Conservation (phyloP, 2,329 filamentous ascomycete species). For the Sordariomycetes sp. region DNA sequence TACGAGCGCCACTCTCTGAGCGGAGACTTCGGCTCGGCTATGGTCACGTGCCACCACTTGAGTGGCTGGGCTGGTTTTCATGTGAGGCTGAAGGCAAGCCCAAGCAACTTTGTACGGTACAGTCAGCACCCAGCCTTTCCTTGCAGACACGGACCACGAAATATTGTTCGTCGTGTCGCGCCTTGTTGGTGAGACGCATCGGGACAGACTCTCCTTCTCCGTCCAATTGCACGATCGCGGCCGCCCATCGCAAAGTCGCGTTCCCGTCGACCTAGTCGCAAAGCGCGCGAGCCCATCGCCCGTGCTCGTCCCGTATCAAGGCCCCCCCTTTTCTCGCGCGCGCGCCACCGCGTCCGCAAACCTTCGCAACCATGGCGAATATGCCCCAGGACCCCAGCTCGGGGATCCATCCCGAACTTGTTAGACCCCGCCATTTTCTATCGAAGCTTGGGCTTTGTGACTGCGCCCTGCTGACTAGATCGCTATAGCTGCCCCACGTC, state of each 20-base stretch:
- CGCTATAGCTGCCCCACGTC: slow-evolving; percentile 66
- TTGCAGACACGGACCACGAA: background rate
- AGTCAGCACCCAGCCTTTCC: background rate
- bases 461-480: background rate
- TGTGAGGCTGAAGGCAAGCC: background rate
- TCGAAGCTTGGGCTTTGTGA: background rate
- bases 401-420: slow-evolving; percentile 30
- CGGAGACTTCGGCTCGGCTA: background rate
- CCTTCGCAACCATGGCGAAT: slow-evolving; percentile 9
- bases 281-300: background rate
- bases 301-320: background rate
- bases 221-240: background rate
- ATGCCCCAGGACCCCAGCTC: slow-evolving; percentile 32
- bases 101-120: background rate
- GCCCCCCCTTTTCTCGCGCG: background rate
- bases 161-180: background rate
- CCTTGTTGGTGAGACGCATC: background rate
- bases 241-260: background rate
- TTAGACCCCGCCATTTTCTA: slow-evolving; percentile 16
- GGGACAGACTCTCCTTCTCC: background rate
- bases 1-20: background rate
- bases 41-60: background rate
- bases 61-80: background rate
- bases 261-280: background rate
- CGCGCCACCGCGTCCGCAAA: background rate